Evolutionary conservation across 139 green algal species (phyloP), one percentile per base, ranked within the genome.

Genomic region (Volvox africanus): DNA sequence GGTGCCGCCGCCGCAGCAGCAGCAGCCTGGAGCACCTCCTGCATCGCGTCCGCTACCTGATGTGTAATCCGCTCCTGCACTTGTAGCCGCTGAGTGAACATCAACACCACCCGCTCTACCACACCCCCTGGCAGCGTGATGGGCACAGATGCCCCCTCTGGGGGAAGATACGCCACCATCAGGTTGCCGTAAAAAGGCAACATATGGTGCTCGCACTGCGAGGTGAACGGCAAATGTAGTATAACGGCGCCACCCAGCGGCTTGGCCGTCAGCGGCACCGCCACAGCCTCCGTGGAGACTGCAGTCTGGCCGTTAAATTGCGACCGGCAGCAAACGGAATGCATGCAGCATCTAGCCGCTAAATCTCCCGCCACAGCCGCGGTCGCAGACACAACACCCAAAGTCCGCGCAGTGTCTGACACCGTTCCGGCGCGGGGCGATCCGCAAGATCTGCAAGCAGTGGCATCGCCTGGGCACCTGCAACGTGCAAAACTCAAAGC

Each of bases 181-280:
- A 97, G 88, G 0, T 17, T 82, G 69, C 98, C 98, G 82, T 99
- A 97, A 67, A 99, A 99, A 0, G 98, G 98, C 88, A 99, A 95
- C 94, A 99, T 95, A 92, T 99, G 98, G 95, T 99, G 98, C 93
- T 99, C 98, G 91, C 98, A 99, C 90, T 97, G 96, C 16, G 97
- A 97, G n/a, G 85, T 79, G 86, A 98, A 95, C 0, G 89, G 78
- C 19, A 96, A 36, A 0, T 67, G 65, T 14, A 82, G 21, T n/a
- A 35, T 73, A 1, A 86, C 68, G 5, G 28, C 13, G 37, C 84
- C 62, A 12, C 80, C n/a, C 12, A 71, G n/a, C 86, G 84, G 67
- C 76, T 35, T 65, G 76, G 76, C 21, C 33, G 32, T 61, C 28
- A 73, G 65, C 11, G 65, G 21, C 6, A 73, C 9, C 44, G 9